Percentiles rank a stretch among this genome's conserved stretches.
phyloP scores from a whole-genome alignment of 305 asterid genomes.

The Plantago coronopus region DNA sequence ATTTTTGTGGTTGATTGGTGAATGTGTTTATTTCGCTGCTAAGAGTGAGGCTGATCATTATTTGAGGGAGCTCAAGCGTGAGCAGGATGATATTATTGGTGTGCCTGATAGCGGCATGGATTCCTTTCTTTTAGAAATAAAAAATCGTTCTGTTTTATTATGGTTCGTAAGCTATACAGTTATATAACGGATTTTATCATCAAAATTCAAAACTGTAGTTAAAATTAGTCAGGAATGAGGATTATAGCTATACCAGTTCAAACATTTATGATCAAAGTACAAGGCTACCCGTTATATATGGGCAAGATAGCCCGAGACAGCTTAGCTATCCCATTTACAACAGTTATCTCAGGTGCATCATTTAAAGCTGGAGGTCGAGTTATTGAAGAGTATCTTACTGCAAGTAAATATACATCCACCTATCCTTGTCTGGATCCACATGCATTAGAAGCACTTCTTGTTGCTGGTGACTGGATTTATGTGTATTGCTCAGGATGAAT shows the following conservation, averaged over 20 bases:
- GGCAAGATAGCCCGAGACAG: not conserved
- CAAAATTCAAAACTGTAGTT: too few relatives aligned
- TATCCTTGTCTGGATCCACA: not conserved
- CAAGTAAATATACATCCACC: too few relatives aligned
- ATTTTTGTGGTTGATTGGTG: too few relatives aligned
- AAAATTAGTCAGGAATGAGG: too few relatives aligned
- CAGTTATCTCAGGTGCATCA: not conserved
- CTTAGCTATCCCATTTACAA: not conserved
- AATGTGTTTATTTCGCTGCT: conserved; percentile 62
- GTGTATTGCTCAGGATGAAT: too few relatives aligned
- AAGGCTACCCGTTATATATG: not conserved
- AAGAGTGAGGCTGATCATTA: conserved; percentile 95
- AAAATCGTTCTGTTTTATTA: too few relatives aligned
- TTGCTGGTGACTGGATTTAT: not conserved
- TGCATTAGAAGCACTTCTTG: not conserved
- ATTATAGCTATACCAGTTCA: too few relatives aligned
- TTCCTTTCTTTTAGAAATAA: too few relatives aligned
- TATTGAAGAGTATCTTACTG: not conserved
- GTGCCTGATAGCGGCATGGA: conserved; percentile 82
- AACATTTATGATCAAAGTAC: too few relatives aligned
- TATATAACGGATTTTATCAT: too few relatives aligned
- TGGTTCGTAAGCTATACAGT: too few relatives aligned
- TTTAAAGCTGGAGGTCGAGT: not conserved
- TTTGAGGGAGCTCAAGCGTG: conserved; percentile 68
- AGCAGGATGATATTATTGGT: conserved; percentile 69